Evolutionary conservation across 2,329 filamentous ascomycete species (phyloP).

Genomic region (Phaeosphaeria sp.): DNA sequence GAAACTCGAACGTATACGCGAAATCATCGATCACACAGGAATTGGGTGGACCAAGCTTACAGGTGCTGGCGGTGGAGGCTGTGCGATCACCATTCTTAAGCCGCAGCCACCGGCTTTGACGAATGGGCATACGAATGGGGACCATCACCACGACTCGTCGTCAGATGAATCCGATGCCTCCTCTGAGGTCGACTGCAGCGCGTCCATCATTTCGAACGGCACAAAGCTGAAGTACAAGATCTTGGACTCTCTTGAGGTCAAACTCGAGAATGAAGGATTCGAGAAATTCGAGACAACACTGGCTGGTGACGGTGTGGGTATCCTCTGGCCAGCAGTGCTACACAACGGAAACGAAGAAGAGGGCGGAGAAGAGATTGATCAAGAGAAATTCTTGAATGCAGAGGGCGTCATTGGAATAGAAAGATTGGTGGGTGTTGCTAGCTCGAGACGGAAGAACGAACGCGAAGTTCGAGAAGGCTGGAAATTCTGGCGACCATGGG

Average conservation of each 20-base stretch:
- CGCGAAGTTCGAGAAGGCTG: conserved; percentile 47
- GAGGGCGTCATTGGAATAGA: conserved; percentile 87
- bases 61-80: conserved; percentile 92
- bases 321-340: conserved; percentile 90
- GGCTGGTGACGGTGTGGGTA: conserved; percentile 90
- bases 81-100: conserved; percentile 88
- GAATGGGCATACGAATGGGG: conserved; percentile 52
- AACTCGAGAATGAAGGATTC: conserved; percentile 69
- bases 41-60: conserved; percentile 98
- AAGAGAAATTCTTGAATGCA: conserved; percentile 85
- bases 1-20: conserved; percentile 86
- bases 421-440: conserved; percentile 76
- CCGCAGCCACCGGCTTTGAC: conserved; percentile 58
- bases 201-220: conserved; percentile 39
- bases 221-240: conserved; percentile 46
- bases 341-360: conserved; percentile 83
- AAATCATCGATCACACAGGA: conserved; percentile 80
- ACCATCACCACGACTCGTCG: conserved; percentile 25
- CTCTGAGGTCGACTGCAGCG: conserved; percentile 32
- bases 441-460: conserved; percentile 30
- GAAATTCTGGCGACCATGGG: conserved; percentile 51
- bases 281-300: conserved; percentile 86
- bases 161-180: conserved; percentile 34
- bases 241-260: conserved; percentile 67
- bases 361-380: conserved; percentile 89